Evolutionary conservation across 2,329 filamentous ascomycete genomes (phyloP), one percentile per base, ranked within the genome.

Genomic region (Alternaria sp.): DNA sequence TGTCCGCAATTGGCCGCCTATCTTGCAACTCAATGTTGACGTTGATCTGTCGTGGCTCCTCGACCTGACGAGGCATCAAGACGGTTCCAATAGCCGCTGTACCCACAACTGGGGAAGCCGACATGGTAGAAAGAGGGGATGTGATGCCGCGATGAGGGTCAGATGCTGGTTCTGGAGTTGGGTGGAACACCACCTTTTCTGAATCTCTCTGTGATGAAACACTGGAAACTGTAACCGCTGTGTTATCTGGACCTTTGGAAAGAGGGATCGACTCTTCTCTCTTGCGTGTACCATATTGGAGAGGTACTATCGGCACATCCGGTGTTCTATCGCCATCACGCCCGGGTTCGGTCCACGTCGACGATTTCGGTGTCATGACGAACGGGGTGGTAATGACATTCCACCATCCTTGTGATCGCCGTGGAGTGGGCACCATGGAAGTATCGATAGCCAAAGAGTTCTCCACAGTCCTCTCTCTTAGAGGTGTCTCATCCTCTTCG

Each of bases 331-430:
- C 67, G 0, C 40, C 64, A 11, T 67, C 63, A 6, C 61, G 65
- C 8, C 66, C 72, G 27, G 62, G 67, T 52, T 73, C 69, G 5
- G 73, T 74, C 71, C 76, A 80, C 54, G 78, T 72, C 52, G 74
- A 69, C 59, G 78, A 71, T 69, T 74, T 66, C 48, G 78, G 65
- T 62, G 81, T 75, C 54, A 74, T 71, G 25, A 77, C 72, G 70
- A 93, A 93, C 0, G 91, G 91, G 1, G 90, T 91, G 8, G 86
- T 89, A 57, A 93, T 87, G 66, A 91, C 85, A 69, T 92, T 91
- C 91, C 91, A 93, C 90, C 91, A 93, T 20, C 91, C 91, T 61
- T 85, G 84, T 27, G 89, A 90, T 57, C 84, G 84, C 11, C 86
- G 85, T 43, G 82, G 84, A 28, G 85, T 86, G 41, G 85, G 86